Conservation (phyloP, 1,139 yeast species). For the Tardiomyces digboiensis region DNA sequence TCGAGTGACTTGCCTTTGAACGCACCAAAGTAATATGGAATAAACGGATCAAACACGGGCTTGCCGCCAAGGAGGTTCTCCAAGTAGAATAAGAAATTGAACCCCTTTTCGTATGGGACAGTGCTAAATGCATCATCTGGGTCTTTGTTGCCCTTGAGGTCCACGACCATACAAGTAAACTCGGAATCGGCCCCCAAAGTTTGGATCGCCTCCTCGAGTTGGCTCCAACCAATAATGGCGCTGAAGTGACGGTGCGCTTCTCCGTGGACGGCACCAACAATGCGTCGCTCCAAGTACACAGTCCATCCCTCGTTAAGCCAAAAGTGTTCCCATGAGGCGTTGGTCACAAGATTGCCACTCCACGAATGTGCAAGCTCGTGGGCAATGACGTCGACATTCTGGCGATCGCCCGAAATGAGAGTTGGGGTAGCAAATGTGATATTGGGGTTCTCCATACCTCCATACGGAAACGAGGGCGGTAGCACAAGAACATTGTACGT, state of each 20-base stretch:
- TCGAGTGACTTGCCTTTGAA: conserved; percentile 67
- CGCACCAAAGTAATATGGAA: conserved; percentile 64
- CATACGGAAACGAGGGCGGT: conserved; percentile 84
- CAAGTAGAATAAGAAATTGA: conserved; percentile 62
- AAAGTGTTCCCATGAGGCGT: conserved; percentile 88
- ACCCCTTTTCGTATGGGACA: conserved; percentile 91
- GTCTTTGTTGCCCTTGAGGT: conserved; percentile 52
- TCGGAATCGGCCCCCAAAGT: conserved; percentile 45
- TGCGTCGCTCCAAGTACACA: conserved; percentile 81
- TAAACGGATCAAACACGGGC: conserved; percentile 62
- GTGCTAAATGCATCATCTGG: conserved; percentile 88
- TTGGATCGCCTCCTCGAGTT: conserved; percentile 54
- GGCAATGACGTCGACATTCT: conserved; percentile 81
- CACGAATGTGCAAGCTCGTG: conserved; percentile 92
- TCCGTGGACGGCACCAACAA: conserved; percentile 68
- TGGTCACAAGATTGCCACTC: conserved; percentile 87
- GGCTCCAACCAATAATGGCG: conserved; percentile 86
- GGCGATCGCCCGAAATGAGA: conserved; percentile 73
- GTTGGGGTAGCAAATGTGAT: conserved; percentile 91
- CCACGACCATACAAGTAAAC: conserved; percentile 60
- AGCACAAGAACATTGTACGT: conserved; percentile 73
- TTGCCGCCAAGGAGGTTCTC: conserved; percentile 60
- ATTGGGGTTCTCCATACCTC: conserved; percentile 95
- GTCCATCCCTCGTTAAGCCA: conserved; percentile 98
- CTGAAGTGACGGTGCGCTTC: conserved; percentile 69